Evolutionary conservation across 2,329 filamentous ascomycete genomes (phyloP), one percentile per base, ranked within the genome.

Genomic region (Sporothrix brunneoviolacea): DNA sequence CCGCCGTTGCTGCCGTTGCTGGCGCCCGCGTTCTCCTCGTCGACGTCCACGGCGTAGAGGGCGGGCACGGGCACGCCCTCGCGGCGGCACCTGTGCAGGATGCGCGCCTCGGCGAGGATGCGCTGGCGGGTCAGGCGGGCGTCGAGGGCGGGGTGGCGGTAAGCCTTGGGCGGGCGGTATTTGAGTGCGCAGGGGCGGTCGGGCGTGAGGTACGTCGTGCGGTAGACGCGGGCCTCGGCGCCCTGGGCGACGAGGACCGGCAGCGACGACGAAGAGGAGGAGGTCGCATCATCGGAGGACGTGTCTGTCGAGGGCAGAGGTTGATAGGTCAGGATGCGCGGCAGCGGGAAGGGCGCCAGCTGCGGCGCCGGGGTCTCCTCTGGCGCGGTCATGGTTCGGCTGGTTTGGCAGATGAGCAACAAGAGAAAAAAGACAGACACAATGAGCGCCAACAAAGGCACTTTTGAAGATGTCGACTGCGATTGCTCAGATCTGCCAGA

Each of bases 181-280:
- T 98, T 98, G 55, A 97, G 80, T 1, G 91, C 88, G 64, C 83
- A 86, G 13, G 85, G 80, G 9, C 80, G 73, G 51, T 74, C 65
- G 35, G 86, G 78, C 1, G 77, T 66, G 49, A 96, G 83, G 70
- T 88, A 94, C 50, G 80, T 83, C 16, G 88, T 91, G 67, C 83
- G 84, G 80, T 94, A 97, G 64, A 98, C 81, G 57, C 91, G 88
- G 54, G 88, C 91, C 79, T 98, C 93, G 64, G 93, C 93, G 70
- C 93, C 93, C 76, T 97, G 93, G 51, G 88, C 84, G 60, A 97
- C 80, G 62, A 95, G 86, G 43, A 65, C 68, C 56, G 88, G 82
- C 43, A 79, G 68, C 59, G 41, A 15, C 3, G 48, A 21, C 73
- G 80, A 18, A 10, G 30, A 4, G 4, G 39, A n/a, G 16, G 32